Base-by-base conservation (phyloP, 495 filamentous ascomycete species). In the Halenospora varia region DNA sequence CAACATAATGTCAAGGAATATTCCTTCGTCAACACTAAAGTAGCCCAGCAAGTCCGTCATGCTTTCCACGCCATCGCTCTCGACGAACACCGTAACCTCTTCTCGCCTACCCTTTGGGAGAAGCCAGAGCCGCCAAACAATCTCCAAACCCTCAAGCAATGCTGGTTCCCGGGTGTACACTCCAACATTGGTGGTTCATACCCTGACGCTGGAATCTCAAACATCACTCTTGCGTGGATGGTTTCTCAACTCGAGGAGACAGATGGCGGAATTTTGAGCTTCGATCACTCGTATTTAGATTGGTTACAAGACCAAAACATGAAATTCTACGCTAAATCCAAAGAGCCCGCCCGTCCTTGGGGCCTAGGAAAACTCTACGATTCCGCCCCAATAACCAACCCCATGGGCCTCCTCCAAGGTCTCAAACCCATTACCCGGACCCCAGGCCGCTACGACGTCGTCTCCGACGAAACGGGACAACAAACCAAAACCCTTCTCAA, bases 21-120 rank as follows among this genome's bases (percentile, higher is more conserved):
- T 51, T 66, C 60, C 19, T 66, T 66, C 49, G 60, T 82, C 68
- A 79, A 88, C 64, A 86, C 83, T 13, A 71, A 70, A 18, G 67
- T 88, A 0, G 76, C 76, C 3, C 73, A 79, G 55, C 70, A 71
- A 50, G 79, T 89, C 11, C 80, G 87, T 55, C 78, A 88, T 62
- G 87, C 83, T 9, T 89, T 89, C 60, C 87, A 90, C 59, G 87
- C 87, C 2, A 73, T 90, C n/a, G 86, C 86, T 0, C 71, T 90
- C 1, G 86, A 90, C 59, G 87, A 90, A 68, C 72, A 78, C 40
- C 81, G 87, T 10, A 68, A 71, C 4, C 77, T 83, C 1, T 90
- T 88, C 57, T 74, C 79, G 3, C 87, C 87, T 10, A 79, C 85
- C 3, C 62, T 90, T 0, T 89, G 84, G 87, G 75, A 79, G 59